These are phyloP conservation scores for Eucalyptus cloeziana DNA, from an alignment of 345 rosid genomes.

Conservation along the genomic window DNA sequence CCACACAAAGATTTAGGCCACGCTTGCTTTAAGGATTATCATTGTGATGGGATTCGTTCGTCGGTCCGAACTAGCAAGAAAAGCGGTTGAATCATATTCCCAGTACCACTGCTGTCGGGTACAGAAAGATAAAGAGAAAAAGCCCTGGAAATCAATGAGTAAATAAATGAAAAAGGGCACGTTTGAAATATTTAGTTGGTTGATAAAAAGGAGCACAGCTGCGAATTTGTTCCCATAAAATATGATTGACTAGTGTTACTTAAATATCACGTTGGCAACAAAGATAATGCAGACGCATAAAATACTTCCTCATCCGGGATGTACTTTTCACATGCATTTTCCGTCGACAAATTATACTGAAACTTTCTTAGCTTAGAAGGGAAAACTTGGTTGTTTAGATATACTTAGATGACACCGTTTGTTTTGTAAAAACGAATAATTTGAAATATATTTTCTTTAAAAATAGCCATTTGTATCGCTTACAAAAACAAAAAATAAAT, in stretches of 20 bases:
- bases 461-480: not conserved
- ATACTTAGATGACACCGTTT: not conserved
- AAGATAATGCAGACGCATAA: not conserved
- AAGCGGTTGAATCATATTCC: not conserved
- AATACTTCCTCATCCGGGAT: not conserved
- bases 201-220: not conserved
- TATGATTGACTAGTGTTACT: not conserved
- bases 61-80: not conserved
- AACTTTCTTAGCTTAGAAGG: not conserved
- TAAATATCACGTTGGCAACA: not conserved
- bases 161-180: not conserved
- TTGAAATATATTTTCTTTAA: not conserved
- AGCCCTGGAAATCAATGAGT: not conserved
- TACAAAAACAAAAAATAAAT: not conserved
- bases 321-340: not conserved
- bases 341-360: not conserved
- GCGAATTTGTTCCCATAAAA: not conserved
- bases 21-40: accelerated
- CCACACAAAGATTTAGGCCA: not conserved
- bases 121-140: not conserved
- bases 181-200: not conserved
- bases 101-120: not conserved
- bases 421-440: accelerated
- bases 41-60: not conserved
- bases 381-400: not conserved